Percentiles rank a stretch among this genome's conserved stretches.
These are phyloP conservation scores for Deuterostichococcus epilithicus DNA, from an alignment of 139 green algal species.

Conservation along the genomic window DNA sequence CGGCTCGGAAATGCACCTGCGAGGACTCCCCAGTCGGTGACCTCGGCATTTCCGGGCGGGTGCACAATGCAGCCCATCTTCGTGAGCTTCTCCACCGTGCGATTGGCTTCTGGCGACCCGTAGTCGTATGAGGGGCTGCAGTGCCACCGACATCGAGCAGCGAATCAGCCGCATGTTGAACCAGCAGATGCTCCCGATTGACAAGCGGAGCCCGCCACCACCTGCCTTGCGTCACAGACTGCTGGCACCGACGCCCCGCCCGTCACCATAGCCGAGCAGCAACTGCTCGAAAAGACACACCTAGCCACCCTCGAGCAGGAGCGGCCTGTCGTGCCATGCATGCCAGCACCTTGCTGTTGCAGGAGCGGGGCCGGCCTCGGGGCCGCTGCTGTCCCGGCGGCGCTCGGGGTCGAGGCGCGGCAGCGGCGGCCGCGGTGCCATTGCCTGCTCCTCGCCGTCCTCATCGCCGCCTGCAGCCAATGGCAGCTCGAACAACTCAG, in stretches of 20 bases:
- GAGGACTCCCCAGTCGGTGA: slow-evolving; percentile 58
- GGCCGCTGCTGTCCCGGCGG: too few species aligned
- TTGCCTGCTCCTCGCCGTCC: too few species aligned
- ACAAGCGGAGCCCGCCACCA: neutral
- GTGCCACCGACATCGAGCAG: neutral
- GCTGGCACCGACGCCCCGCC: neutral
- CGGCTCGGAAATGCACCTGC: slow-evolving; percentile 27
- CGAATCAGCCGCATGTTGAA: neutral
- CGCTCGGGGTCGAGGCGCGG: too few species aligned
- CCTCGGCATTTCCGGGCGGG: slow-evolving; percentile 34
- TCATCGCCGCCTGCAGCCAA: too few species aligned
- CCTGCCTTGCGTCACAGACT: neutral
- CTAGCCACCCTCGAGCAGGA: too few species aligned
- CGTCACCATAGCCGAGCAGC: too few species aligned
- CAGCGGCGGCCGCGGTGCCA: too few species aligned
- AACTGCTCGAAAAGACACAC: too few species aligned
- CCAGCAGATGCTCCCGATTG: neutral
- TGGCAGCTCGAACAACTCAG: too few species aligned
- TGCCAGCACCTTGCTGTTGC: too few species aligned
- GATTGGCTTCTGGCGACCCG: slow-evolving; percentile 21
- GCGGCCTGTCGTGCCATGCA: too few species aligned
- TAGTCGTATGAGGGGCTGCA: slow-evolving; percentile 13
- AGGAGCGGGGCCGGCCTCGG: too few species aligned
- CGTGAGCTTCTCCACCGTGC: slow-evolving; percentile 37
- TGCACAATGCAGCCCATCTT: slow-evolving; percentile 48